Base-by-base conservation (phyloP, 345 rosid genomes). In the Corymbia maculata region DNA sequence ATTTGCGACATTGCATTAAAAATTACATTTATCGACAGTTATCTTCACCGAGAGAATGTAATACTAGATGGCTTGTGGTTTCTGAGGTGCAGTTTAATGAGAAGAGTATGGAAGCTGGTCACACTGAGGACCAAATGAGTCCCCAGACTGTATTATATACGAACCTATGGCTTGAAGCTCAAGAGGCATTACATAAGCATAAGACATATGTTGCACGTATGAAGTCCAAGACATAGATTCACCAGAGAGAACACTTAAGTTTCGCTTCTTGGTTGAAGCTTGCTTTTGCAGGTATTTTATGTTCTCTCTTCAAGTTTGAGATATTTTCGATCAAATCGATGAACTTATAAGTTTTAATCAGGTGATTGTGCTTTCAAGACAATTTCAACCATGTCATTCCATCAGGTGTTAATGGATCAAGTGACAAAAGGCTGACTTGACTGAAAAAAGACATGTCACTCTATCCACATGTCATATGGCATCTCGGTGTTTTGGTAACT, bases 121-220 rank as follows among this genome's bases (percentile, higher is more conserved):
- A 51, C 61, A 87, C 36, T 2, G 90, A 87, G 50, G 90, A 89
- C 89, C 91, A 91, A 89, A 88, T 88, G 82, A 84, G 79, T 88
- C 89, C 89, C 15, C 92, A 88, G 70, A 89, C 92, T 3, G 80
- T 92, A 57, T 85, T 90, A 90, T 92, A 92, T 89, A 90, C 90
- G 90, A 85, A 89, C 75, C 61, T 93, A 64, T 91, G 91, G 94
- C 91, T 91, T n/a, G 92, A 92, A 88, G 91, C 95, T 49, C 92
- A 91, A 91, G 93, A 92, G 84, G 94, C 92, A 68, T 87, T 91
- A 68, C 61, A 90, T 82, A 92, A 92, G 66, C 89, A 86, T 82
- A 89, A 88, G 91, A 92, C 91, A 61, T 87, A 42, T 30, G 86
- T 87, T 50, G 88, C 86, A 17, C 70, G 26, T 52, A 45, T 59